Evolutionary conservation across 2,329 filamentous ascomycete genomes (phyloP).

Genomic region (Sphaerulina populicola): DNA sequence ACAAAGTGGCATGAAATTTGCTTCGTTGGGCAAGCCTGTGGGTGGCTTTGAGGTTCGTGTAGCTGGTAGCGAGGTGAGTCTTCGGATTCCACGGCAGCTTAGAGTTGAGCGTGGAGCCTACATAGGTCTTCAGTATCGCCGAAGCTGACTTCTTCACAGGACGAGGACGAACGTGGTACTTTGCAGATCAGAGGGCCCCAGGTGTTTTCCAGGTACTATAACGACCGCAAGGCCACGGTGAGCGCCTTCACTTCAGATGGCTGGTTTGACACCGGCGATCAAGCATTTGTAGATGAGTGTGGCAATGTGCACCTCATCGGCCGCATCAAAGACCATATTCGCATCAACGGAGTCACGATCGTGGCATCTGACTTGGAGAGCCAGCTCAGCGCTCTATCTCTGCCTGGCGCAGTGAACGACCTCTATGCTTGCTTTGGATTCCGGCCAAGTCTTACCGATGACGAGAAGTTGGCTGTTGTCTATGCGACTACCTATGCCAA

Average conservation of each 20-base stretch:
- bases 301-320: conserved; percentile 5
- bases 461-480: conserved; percentile 1
- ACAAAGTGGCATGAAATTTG: conserved; percentile 9
- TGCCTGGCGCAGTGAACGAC: neutral
- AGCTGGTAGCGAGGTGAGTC: neutral
- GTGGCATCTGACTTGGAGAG: conserved; percentile 4
- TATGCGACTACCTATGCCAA: neutral
- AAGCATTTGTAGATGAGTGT: neutral
- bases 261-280: conserved; percentile 93
- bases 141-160: too few species aligned
- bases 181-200: conserved; percentile 72
- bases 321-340: conserved; percentile 7
- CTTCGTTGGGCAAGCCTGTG: conserved; percentile 10
- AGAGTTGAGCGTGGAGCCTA: too few species aligned
- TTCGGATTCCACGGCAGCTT: conserved; percentile 57
- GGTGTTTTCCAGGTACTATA: conserved; percentile 80
- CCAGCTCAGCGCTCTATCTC: neutral
- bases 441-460: neutral
- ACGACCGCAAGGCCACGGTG: conserved; percentile 75
- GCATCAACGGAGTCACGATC: conserved; percentile 5
- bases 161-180: conserved; percentile 68
- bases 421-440: conserved; percentile 1
- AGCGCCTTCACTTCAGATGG: conserved; percentile 78
- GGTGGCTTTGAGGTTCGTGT: conserved; percentile 3
- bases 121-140: too few species aligned